Base-by-base conservation (phyloP, 2,329 filamentous ascomycete genomes). In the Aspergillus candidus region DNA sequence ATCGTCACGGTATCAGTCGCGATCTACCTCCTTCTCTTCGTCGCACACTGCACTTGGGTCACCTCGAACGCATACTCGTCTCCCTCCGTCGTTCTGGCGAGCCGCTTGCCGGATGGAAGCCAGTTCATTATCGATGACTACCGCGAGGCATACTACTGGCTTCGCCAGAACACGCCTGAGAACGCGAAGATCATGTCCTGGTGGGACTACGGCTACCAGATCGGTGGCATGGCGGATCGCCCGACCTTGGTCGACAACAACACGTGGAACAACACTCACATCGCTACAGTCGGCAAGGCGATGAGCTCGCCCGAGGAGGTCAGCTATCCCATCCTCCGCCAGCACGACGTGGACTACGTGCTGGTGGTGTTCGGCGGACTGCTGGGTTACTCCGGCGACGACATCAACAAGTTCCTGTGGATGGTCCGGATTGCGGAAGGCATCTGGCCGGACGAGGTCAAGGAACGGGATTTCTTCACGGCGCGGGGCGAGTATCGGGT, bases 201-300 rank as follows among this genome's bases (percentile, higher is more conserved):
- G 93, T 98, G 93, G 93, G 93, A 98, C 67, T 98, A 98, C 62
- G 93, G 93, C 54, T 98, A 98, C 74, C 93, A 98, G 72, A 98
- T 98, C 68, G 93, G 93, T 72, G 93, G 93, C 55, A 98, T 98
- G 93, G 93, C 93, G 39, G 93, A 98, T 68, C 82, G 93, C 43
- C 93, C 93, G 30, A 98, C 93, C 1, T 77, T 98, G 30, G 93
- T 98, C 30, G 93, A 98, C 75, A 98, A 98, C 77, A 98, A 98
- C 74, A 98, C 93, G 2, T 98, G 93, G 93, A 98, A 98, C 77
- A 98, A 98, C 75, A 98, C 93, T 6, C 93, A 98, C 68, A 98
- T 98, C 70, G 93, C 93, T 41, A 98, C 93, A 11, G 93, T 98
- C 46, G 93, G 93, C 62, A 98, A 98, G 74, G 93, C 93, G 34